Percentiles rank a stretch among this genome's conserved stretches.
These are phyloP conservation scores for Globisporangium emineosum DNA, from an alignment of 352 stramenopile species.

Conservation along the genomic window DNA sequence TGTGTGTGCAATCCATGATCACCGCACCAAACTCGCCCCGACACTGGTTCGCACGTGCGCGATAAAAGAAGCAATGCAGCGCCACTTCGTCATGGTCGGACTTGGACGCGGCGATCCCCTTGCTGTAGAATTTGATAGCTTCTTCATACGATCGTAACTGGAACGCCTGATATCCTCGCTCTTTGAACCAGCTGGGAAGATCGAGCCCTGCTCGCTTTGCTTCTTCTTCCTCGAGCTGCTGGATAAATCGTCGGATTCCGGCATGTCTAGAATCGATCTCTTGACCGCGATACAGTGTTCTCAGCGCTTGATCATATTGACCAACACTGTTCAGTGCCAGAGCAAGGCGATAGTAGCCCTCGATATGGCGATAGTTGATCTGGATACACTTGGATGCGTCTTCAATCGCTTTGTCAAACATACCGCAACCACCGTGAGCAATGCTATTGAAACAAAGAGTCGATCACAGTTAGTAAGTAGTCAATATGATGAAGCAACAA, in stretches of 20 bases:
- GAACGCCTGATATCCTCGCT: constrained; percentile 90
- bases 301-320: constrained; percentile 51
- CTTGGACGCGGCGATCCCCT: constrained; percentile 65
- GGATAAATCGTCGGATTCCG: constrained; percentile 44
- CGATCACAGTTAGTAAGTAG: background rate
- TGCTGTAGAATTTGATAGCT: constrained; percentile 92
- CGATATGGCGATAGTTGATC: constrained; percentile 56
- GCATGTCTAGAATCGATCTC: constrained; percentile 44
- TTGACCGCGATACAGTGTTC: constrained; percentile 46
- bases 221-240: constrained; percentile 40
- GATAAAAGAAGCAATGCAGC: constrained; percentile 59
- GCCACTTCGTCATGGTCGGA: constrained; percentile 48
- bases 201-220: constrained; percentile 31
- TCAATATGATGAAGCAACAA: background rate
- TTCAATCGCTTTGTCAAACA: constrained; percentile 42
- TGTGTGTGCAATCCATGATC: constrained; percentile 52
- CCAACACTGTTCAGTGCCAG: constrained; percentile 39
- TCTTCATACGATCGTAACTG: constrained; percentile 84
- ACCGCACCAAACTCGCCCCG: constrained; percentile 49
- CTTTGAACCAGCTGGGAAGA: constrained; percentile 47
- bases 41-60: constrained; percentile 47
- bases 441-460: constrained; percentile 24
- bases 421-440: constrained; percentile 29
- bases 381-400: constrained; percentile 55
- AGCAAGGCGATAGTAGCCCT: constrained; percentile 55